Conservation (phyloP, 2,329 filamentous ascomycete species). For the Exophiala spinifera region DNA sequence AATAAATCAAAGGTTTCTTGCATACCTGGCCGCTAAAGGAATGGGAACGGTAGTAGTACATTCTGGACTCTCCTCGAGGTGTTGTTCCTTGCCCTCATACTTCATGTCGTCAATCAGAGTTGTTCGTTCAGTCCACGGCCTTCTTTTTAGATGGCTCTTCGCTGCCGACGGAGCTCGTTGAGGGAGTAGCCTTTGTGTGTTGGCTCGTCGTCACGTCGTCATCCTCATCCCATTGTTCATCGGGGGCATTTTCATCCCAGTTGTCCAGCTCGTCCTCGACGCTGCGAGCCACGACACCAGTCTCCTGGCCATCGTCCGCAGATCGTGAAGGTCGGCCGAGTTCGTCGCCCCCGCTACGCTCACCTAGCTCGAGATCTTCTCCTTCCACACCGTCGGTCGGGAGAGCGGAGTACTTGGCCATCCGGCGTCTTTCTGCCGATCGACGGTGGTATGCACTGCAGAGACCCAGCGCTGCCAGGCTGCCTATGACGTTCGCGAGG, state of each 20-base stretch:
- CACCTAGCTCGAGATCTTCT: constrained; percentile 69
- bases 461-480: constrained; percentile 65
- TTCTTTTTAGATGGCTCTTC: constrained; percentile 28
- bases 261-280: constrained; percentile 85
- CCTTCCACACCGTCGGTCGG: constrained; percentile 49
- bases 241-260: constrained; percentile 82
- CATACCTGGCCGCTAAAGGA: constrained; percentile 1
- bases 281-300: constrained; percentile 35
- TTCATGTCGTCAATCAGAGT: neutral
- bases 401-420: constrained; percentile 69
- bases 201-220: constrained; percentile 38
- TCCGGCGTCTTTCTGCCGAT: constrained; percentile 84
- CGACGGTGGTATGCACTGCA: constrained; percentile 92
- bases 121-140: constrained; percentile 23
- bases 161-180: constrained; percentile 29
- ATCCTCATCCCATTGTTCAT: constrained; percentile 60
- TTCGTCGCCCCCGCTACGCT: constrained; percentile 9
- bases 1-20: neutral
- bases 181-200: constrained; percentile 30
- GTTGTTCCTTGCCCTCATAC: neutral
- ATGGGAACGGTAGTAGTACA: constrained; percentile 10
- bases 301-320: constrained; percentile 27
- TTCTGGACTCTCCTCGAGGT: constrained; percentile 2
- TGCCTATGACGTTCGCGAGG: constrained; percentile 80
- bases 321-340: constrained; percentile 1